Evolutionary conservation across 2,329 filamentous ascomycete genomes (phyloP), one percentile per base, ranked within the genome.

Genomic region (Colletotrichum truncatum): DNA sequence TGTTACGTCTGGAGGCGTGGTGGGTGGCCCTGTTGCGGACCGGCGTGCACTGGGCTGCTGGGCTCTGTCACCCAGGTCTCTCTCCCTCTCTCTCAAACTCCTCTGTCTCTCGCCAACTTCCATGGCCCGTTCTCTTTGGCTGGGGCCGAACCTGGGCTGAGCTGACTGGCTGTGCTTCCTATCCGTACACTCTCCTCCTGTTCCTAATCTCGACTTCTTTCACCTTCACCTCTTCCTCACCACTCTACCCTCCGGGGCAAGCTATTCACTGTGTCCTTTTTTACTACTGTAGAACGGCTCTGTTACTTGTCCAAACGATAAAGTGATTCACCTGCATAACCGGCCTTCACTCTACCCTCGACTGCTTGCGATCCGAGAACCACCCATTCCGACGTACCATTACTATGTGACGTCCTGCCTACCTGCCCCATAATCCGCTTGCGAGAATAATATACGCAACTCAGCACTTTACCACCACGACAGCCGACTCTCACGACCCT

Each of bases 401-500:
- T 54, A 48, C 43, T 32, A 62, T 62, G 55, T 67, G 65, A 67
- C 65, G 65, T 67, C 62, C 65, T 67, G 62, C 49, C 56, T 43
- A 41, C 36, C 59, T 52, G 64, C 39, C 48, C 61, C 64, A 67
- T 59, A 60, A 52, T 43, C 61, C 60, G 41, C 43, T 61, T 54
- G 32, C 61, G 51, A 67, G 48, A 59, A 67, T 30, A 61, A 60
- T 30, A 59, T 5, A 61, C 46, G 41, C 64, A 56, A 60, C 46
- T 41, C 23, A 14, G 54, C n/a, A 64, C 32, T 49, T 26, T 36
- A 14, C 61, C 26, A n/a, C 55, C 46, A 59, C 45, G 38, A 46
- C 36, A 36, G 21, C 63, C 43, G 21, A 56, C 21, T 23, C 11
- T 39, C 14, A 36, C 43, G 52, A 51, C 52, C 12, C 9, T 34